A percentile compares a stretch with the other conserved stretches of the same genome.
phyloP scores from a whole-genome alignment of 176 grass and related monocot species.

The Oryza nivara region DNA sequence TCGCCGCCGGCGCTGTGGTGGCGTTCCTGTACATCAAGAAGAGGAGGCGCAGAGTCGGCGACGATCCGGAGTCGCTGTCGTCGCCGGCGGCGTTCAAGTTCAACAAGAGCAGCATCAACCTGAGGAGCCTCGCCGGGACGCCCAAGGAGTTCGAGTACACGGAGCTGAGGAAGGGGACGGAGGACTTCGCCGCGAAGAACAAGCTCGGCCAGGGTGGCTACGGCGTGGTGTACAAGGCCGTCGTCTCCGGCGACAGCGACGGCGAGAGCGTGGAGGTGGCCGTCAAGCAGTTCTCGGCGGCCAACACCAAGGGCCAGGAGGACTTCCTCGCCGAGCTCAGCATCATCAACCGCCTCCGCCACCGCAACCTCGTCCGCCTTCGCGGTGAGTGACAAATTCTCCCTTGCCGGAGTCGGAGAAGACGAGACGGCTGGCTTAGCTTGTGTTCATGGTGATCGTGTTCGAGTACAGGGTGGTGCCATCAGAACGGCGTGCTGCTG shows the following conservation, averaged over 20 bases:
- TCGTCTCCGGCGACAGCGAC: constrained; percentile 36
- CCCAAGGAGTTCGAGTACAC: constrained; percentile 56
- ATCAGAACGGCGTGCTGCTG: constrained; percentile 36
- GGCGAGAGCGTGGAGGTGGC: constrained; percentile 31
- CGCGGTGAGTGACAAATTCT: constrained; percentile 14
- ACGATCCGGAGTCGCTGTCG: neutral
- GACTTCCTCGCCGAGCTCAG: constrained; percentile 87
- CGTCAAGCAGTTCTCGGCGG: neutral
- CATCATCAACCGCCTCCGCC: constrained; percentile 94
- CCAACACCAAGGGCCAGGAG: neutral
- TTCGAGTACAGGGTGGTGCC: constrained; percentile 48
- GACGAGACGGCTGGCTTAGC: neutral
- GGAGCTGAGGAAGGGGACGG: constrained; percentile 52
- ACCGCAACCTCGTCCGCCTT: constrained; percentile 59
- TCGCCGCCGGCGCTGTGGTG: neutral
- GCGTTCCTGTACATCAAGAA: constrained; percentile 23
- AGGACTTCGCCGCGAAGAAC: constrained; percentile 54
- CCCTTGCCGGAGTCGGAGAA: neutral
- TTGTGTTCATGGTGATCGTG: neutral
- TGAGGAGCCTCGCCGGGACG: constrained; percentile 51
- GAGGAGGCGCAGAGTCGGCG: constrained; percentile 30
- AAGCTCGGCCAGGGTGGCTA: constrained; percentile 59
- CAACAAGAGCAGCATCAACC: neutral
- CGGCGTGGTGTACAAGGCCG: constrained; percentile 53
- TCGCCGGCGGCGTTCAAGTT: neutral